phyloP scores from a whole-genome alignment of 768 basidiomycete species.

The Leccinum variicolor region DNA sequence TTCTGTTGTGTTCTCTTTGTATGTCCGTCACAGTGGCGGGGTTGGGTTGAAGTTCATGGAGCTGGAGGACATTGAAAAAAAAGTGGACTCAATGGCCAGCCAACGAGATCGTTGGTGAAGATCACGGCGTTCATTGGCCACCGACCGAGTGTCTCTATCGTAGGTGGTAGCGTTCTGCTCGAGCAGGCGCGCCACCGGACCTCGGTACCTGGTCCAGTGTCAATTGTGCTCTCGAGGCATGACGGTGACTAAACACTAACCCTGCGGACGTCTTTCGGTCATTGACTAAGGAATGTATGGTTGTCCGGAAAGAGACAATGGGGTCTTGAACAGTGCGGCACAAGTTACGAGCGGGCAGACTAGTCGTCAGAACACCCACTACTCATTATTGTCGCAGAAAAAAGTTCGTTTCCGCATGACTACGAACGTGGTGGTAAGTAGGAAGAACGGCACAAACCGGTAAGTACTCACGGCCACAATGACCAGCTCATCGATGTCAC shows the following conservation, averaged over 20 bases:
- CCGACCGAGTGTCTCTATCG: neutral
- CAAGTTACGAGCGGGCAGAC: neutral
- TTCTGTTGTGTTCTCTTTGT: neutral
- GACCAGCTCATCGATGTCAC: neutral
- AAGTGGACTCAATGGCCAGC: too few species aligned
- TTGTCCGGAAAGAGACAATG: neutral
- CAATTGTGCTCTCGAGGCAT: neutral
- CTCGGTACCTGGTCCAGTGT: neutral
- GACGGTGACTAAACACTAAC: neutral
- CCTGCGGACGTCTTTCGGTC: neutral
- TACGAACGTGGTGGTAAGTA: neutral
- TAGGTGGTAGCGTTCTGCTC: neutral
- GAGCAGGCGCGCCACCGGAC: neutral
- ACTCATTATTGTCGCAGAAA: neutral
- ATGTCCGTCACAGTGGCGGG: neutral
- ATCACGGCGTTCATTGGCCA: neutral
- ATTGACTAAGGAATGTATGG: neutral
- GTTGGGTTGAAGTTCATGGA: neutral
- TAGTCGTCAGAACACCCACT: neutral
- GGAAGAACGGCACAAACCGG: neutral
- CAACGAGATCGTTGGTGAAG: too few species aligned
- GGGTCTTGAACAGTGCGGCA: neutral
- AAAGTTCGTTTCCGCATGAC: neutral
- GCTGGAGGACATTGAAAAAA: too few species aligned
- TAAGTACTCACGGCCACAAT: neutral